Percentiles rank a stretch among this genome's conserved stretches.
These are phyloP conservation scores for Trichoderma koningiopsis DNA, from an alignment of 2,329 filamentous ascomycete genomes.

Conservation along the genomic window DNA sequence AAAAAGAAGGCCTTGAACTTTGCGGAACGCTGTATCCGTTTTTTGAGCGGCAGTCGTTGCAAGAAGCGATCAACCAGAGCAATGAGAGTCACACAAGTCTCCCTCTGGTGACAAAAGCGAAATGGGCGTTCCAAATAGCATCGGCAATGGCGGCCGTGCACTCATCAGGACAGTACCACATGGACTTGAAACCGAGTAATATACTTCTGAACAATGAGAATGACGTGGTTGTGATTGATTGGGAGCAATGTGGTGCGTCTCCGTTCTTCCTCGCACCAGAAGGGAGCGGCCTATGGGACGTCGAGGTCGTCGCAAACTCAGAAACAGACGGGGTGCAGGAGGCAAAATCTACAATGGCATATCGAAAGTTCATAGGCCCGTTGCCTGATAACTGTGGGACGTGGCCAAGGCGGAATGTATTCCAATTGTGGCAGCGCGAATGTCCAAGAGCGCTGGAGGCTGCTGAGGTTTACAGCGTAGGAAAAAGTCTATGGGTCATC, in stretches of 20 bases:
- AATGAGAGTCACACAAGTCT: background rate
- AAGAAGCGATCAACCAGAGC: background rate
- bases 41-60: background rate
- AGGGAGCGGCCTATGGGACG: background rate
- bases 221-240: background rate
- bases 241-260: slow-evolving; percentile 2
- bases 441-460: background rate
- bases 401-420: background rate
- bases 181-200: slow-evolving; percentile 8
- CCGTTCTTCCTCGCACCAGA: background rate
- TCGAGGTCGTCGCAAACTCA: background rate
- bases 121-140: slow-evolving; percentile 1
- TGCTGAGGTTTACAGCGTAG: background rate
- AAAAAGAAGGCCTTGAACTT: background rate
- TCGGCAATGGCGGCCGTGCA: background rate
- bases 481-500: background rate
- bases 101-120: background rate
- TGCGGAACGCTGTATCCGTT: background rate
- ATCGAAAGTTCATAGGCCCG: background rate
- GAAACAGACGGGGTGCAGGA: background rate
- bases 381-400: background rate
- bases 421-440: background rate
- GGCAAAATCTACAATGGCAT: background rate
- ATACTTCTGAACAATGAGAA: background rate
- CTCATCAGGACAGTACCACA: background rate